Base-by-base conservation (phyloP, 129 eudicot species). In the Tagetes erecta region DNA sequence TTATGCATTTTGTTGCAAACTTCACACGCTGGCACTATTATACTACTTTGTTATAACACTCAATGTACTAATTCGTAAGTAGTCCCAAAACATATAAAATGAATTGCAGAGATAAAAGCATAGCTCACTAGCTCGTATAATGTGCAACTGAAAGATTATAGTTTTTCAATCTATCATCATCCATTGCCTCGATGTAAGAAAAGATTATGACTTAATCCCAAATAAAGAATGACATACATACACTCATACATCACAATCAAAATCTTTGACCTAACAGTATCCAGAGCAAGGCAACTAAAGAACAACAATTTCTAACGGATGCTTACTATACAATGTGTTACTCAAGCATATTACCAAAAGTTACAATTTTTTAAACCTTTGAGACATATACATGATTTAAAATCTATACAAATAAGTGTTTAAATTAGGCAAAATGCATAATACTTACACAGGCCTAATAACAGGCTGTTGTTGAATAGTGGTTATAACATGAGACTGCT, bases 371-470 rank as follows among this genome's bases (percentile, higher is more conserved):
- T 40, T 31, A 38, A 40, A 58, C 7, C 6, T 37, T 20, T 20
- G 27, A 20, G 27, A 20, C 27, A 20, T 20, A 20, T 20, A 20
- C 27, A 20, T 20, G 27, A 20, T 20, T 20, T 20, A 20, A 20
- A 20, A 20, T 20, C 27, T 20, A 20, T 20, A 20, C 27, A 20
- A 20, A 20, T 14, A 42, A 11, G 36, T 37, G 7, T 70, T 59
- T 8, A 47, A 56, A 78, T 49, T 30, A 37, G 37, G 1, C 52
- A 60, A 37, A 52, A 11, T 45, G 70, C 66, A 71, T 31, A 82
- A 62, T 8, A 82, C 85, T 83, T 56, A 86, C 90, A 37, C 35
- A 42, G 87, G 81, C 55, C 90, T 77, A 52, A 75, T 52, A 52
- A 75, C 46, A 14, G 86, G 42, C 67, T 82, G 83, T 60, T 72